These are phyloP conservation scores for Chrysosporium queenslandicum DNA, from an alignment of 2,329 filamentous ascomycete genomes.

Conservation along the genomic window DNA sequence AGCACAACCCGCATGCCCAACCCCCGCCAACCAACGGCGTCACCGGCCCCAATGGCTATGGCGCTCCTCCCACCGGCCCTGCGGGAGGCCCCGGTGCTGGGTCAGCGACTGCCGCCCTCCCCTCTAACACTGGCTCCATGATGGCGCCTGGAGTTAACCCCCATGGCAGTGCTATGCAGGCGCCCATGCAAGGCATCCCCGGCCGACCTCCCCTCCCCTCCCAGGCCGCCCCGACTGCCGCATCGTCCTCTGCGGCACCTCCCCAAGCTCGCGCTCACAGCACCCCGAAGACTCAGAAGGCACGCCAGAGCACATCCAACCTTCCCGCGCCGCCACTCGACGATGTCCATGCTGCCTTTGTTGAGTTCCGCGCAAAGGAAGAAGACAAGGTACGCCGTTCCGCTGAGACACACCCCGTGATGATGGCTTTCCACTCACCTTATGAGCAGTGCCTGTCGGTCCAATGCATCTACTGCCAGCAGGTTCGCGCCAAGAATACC, in stretches of 20 bases:
- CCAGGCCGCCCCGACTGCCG: slow-evolving; percentile 27
- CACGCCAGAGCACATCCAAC: slow-evolving; percentile 31
- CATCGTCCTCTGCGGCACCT: slow-evolving; percentile 24
- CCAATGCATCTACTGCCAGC: slow-evolving; percentile 43
- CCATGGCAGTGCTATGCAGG: slow-evolving; percentile 36
- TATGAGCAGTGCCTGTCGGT: slow-evolving; percentile 37
- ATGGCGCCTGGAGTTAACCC: slow-evolving; percentile 38
- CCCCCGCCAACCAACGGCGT: slow-evolving; percentile 34
- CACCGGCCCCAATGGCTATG: slow-evolving; percentile 35
- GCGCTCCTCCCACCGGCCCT: slow-evolving; percentile 33
- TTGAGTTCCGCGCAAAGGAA: slow-evolving; percentile 40
- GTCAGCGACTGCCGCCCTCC: slow-evolving; percentile 27
- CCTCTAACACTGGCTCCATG: slow-evolving; percentile 35
- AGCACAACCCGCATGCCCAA: slow-evolving; percentile 36
- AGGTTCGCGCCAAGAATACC: slow-evolving; percentile 43
- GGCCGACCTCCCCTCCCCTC: slow-evolving; percentile 34
- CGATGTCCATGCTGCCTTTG: slow-evolving; percentile 42
- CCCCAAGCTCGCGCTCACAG: slow-evolving; percentile 27
- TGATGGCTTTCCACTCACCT: slow-evolving; percentile 5
- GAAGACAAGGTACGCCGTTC: slow-evolving; percentile 34
- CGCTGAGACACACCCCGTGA: slow-evolving; percentile 1
- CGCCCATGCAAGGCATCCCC: slow-evolving; percentile 33
- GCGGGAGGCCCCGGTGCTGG: slow-evolving; percentile 24
- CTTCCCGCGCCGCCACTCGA: slow-evolving; percentile 40
- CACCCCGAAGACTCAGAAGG: slow-evolving; percentile 28